Percentiles rank a stretch among this genome's conserved stretches.
Evolutionary conservation across 1,284 basidiomycete species (phyloP).

Genomic region (Apiotrichum mycotoxinovorans): DNA sequence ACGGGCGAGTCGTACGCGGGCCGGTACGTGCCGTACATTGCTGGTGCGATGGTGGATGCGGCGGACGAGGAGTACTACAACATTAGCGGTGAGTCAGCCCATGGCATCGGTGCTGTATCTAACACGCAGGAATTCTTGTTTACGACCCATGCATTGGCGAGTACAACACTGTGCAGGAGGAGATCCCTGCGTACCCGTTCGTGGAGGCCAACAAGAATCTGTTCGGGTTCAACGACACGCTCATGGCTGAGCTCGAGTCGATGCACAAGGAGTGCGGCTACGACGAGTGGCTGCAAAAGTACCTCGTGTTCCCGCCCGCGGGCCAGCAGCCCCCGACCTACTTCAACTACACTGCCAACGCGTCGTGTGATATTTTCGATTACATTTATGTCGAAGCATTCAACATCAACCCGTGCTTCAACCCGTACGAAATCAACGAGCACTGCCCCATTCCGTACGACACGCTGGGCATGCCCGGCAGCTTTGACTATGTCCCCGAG

Average conservation of each 20-base stretch:
- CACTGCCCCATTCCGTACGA: constrained; percentile 64
- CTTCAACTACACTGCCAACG: constrained; percentile 41
- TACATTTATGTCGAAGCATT: constrained; percentile 61
- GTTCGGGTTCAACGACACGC: constrained; percentile 52
- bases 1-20: constrained; percentile 47
- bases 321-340: constrained; percentile 40
- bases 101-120: not conserved
- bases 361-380: constrained; percentile 65
- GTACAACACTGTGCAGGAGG: constrained; percentile 58
- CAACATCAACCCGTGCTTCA: constrained; percentile 66
- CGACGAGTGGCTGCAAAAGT: constrained; percentile 59
- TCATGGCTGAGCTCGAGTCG: constrained; percentile 59
- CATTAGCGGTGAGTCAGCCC: constrained; percentile 4
- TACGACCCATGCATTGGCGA: constrained; percentile 30
- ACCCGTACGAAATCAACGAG: constrained; percentile 55
- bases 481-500: constrained; percentile 22
- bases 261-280: constrained; percentile 61
- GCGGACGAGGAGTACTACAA: constrained; percentile 23
- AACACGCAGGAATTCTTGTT: constrained; percentile 24
- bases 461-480: constrained; percentile 68
- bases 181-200: constrained; percentile 59
- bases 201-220: constrained; percentile 13
- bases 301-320: constrained; percentile 62
- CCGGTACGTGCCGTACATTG: constrained; percentile 50
- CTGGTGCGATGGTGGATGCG: constrained; percentile 30